Percentiles rank a stretch among this genome's conserved stretches.
phyloP scores from a whole-genome alignment of 768 basidiomycete species.

The Trametes cingulata region DNA sequence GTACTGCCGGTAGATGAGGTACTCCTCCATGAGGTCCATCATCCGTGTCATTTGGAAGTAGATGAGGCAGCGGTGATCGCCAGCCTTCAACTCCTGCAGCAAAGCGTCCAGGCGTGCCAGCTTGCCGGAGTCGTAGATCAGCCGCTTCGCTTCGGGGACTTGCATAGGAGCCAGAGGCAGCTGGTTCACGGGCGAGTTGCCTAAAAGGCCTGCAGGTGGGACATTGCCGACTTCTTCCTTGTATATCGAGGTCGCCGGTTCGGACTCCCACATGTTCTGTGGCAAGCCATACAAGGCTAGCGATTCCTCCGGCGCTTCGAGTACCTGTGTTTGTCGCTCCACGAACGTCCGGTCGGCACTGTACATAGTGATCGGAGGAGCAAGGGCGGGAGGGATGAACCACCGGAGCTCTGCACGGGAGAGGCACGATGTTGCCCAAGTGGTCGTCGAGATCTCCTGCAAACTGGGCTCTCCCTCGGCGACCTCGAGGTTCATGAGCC shows the following conservation, averaged over 20 bases:
- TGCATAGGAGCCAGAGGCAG: slow-evolving; percentile 83
- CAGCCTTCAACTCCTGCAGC: slow-evolving; percentile 89
- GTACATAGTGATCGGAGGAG: slow-evolving; percentile 75
- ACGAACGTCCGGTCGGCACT: slow-evolving; percentile 79
- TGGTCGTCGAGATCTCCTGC: slow-evolving; percentile 54
- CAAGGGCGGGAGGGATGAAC: slow-evolving; percentile 83
- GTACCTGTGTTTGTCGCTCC: slow-evolving; percentile 59
- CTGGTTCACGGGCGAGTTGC: slow-evolving; percentile 66
- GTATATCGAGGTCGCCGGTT: slow-evolving; percentile 48
- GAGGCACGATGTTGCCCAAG: slow-evolving; percentile 78
- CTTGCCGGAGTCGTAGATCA: slow-evolving; percentile 96
- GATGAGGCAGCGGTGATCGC: slow-evolving; percentile 90
- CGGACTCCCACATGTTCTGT: slow-evolving; percentile 60
- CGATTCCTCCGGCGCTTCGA: slow-evolving; percentile 73
- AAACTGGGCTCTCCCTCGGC: slow-evolving; percentile 54
- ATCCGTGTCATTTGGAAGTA: slow-evolving; percentile 99
- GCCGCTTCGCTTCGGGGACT: slow-evolving; percentile 91
- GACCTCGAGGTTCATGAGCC: slow-evolving; percentile 26
- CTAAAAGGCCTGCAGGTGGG: slow-evolving; percentile 66
- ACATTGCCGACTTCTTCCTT: slow-evolving; percentile 56
- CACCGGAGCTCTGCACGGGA: slow-evolving; percentile 80
- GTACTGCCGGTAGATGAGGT: slow-evolving; percentile 94
- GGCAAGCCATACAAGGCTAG: slow-evolving; percentile 86
- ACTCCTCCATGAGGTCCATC: slow-evolving; percentile 99
- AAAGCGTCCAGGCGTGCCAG: slow-evolving; percentile 86